These are phyloP conservation scores for Trypethelium eluteriae DNA, from an alignment of 495 filamentous ascomycete genomes.

Conservation along the genomic window DNA sequence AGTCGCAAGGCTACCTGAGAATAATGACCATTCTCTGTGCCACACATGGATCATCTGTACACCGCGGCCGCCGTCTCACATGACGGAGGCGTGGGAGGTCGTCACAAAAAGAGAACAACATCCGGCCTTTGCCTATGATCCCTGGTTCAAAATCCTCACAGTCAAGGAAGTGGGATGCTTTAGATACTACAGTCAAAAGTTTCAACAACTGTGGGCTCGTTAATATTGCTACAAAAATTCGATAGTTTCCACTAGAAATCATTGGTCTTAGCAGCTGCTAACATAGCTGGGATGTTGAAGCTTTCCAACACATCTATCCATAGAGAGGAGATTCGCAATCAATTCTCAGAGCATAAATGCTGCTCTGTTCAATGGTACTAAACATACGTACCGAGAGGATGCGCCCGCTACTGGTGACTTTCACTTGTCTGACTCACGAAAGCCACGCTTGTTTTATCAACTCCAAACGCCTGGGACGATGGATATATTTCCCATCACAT, in stretches of 20 bases:
- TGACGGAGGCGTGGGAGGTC: background rate
- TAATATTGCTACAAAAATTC: background rate
- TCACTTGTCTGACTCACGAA: no score
- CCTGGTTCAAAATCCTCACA: no score
- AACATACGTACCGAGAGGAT: no score
- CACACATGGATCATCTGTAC: background rate
- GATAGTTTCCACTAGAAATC: no score
- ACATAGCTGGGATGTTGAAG: background rate
- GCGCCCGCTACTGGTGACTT: no score
- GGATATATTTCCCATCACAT: constrained; percentile 33
- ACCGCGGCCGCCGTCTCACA: background rate
- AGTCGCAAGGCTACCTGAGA: background rate
- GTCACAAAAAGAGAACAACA: no score
- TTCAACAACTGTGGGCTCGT: background rate
- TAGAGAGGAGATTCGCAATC: constrained; percentile 3
- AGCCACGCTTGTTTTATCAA: background rate
- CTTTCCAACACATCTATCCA: background rate
- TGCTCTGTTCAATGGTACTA: no score
- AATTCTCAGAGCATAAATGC: no score
- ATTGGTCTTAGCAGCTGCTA: background rate
- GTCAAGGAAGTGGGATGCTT: no score
- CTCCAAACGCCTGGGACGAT: background rate
- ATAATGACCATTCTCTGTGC: constrained; percentile 7
- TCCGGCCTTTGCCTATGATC: no score
- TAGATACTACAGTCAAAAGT: background rate